Base-by-base conservation (phyloP, 192 early-diverging fungal genomes). In the Coemansia sp. region DNA sequence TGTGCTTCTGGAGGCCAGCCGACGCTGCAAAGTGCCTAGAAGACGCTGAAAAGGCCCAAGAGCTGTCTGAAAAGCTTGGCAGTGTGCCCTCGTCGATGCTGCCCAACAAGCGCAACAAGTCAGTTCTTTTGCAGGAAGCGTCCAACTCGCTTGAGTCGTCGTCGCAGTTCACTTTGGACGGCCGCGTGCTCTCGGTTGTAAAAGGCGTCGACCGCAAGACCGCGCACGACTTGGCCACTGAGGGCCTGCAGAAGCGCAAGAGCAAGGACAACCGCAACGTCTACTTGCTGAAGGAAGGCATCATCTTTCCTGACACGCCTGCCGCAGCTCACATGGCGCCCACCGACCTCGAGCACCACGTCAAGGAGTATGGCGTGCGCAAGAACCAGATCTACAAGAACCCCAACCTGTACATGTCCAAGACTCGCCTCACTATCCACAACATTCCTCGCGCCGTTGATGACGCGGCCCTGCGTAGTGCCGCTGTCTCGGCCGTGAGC, bases 231-330 rank as follows among this genome's bases (percentile, higher is more conserved):
- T 76, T 97, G 15, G 80, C 85, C 21, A 81, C 84, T 11, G 79
- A 85, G 36, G 82, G 83, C 11, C 74, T 80, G 46, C 74, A 82
- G 56, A 83, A 85, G 48, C 86, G 85, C 48, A 84, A 88, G 57
- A 67, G 73, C 29, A 85, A 87, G 50, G 95, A 98, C 74, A 84
- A 85, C 52, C 90, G 95, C 32, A 90, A 90, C 66, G 50, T 93
- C 29, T 98, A 97, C 65, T 72, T 98, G 66, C 87, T 95, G 76
- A 86, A 90, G 44, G 95, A 98, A 81, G 94, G 93, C 60, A 86
- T 93, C 26, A 83, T 98, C 53, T 94, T 93, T 67, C 88, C 90
- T 0, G 87, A 93, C 43, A 87, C 93, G 18, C 87, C 88, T 5
- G 88, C 87, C 1, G 93, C 93, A 3, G 73, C 81, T 36, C 77